Evolutionary conservation across 495 filamentous ascomycete genomes (phyloP), one percentile per base, ranked within the genome.

Genomic region (Neurospora sp.): DNA sequence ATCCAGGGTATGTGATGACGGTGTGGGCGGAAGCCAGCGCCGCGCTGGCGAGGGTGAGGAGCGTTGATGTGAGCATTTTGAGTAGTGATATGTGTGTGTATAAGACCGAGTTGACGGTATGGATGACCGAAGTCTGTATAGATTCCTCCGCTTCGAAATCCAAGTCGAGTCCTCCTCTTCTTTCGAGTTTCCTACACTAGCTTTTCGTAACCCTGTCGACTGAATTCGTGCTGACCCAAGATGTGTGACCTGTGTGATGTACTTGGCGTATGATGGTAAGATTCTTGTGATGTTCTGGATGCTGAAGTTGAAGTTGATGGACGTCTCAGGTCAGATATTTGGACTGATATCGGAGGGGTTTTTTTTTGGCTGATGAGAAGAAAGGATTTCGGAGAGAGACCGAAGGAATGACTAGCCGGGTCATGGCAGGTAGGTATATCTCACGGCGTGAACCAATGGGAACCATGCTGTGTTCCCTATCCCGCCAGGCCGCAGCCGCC

Each of bases 1-100:
- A 97, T 76, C 92, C 93, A 1, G 96, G 96, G 78, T 98, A 99
- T 73, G 91, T 91, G 82, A 98, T 92, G 78, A 97, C 85, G 16
- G 89, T 96, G 80, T 99, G 96, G 61, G 96, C 92, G 22, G 89
- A 84, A 39, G 86, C 89, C 76, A 91, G 77, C 61, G 86, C 80
- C 72, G 83, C 82, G 70, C 87, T 77, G 74, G 85, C 78, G 71
- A 87, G 71, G 40, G 82, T 79, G 82, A 88, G 82, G 76, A 83
- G 79, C 76, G 85, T 80, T 82, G 85, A 84, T 69, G 84, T 82
- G 71, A 83, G 73, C 85, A 86, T 86, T 1, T 74, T 81, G 73
- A 82, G 85, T 86, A 1, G 73, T 80, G 78, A 11, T 31, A 37
- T 72, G 5, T 72, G 5, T 61, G 37, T 70, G 31, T 74, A 44